phyloP scores from a whole-genome alignment of 257 asterid species.

The Henckelia pumila region DNA sequence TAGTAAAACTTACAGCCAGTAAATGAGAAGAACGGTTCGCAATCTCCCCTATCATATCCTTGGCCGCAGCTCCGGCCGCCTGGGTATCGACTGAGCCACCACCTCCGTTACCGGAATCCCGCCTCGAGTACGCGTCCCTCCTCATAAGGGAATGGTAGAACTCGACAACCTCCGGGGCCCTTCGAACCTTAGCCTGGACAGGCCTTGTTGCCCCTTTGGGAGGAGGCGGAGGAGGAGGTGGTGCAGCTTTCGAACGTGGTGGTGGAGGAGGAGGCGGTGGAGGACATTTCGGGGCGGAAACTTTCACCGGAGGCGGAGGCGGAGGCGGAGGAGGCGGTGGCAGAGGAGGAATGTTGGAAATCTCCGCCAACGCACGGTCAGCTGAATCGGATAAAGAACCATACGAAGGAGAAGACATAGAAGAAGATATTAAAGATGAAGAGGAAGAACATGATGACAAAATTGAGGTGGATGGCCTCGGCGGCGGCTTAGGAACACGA shows the following conservation, averaged over 20 bases:
- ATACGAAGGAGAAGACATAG: slow-evolving; percentile 58
- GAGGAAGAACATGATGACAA: slow-evolving; percentile 40
- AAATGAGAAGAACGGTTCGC: slow-evolving; percentile 96
- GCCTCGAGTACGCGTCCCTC: slow-evolving; percentile 56
- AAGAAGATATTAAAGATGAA: slow-evolving; percentile 25
- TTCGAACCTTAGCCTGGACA: slow-evolving; percentile 48
- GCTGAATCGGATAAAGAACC: slow-evolving; percentile 65
- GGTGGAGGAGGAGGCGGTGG: slow-evolving; percentile 38
- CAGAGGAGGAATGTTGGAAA: slow-evolving; percentile 30
- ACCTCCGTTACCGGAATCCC: slow-evolving; percentile 34
- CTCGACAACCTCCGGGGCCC: slow-evolving; percentile 86
- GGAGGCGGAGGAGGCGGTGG: slow-evolving; percentile 39
- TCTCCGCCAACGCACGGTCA: slow-evolving; percentile 53
- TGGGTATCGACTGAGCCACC: slow-evolving; percentile 40
- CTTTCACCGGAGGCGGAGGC: slow-evolving; percentile 29
- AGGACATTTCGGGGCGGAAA: slow-evolving; percentile 44
- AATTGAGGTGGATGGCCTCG: slow-evolving; percentile 64
- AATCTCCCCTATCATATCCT: slow-evolving; percentile 98
- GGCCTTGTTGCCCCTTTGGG: slow-evolving; percentile 38
- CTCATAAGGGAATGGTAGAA: slow-evolving; percentile 81
- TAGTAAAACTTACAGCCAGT: slow-evolving; percentile 65
- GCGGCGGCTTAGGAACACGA: slow-evolving; percentile 91
- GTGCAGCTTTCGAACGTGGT: slow-evolving; percentile 26
- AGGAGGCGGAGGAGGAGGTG: slow-evolving; percentile 62
- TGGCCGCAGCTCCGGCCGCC: slow-evolving; percentile 55